Evolutionary conservation across 768 basidiomycete genomes (phyloP), one percentile per base, ranked within the genome.

Genomic region (Podaxis sp.): DNA sequence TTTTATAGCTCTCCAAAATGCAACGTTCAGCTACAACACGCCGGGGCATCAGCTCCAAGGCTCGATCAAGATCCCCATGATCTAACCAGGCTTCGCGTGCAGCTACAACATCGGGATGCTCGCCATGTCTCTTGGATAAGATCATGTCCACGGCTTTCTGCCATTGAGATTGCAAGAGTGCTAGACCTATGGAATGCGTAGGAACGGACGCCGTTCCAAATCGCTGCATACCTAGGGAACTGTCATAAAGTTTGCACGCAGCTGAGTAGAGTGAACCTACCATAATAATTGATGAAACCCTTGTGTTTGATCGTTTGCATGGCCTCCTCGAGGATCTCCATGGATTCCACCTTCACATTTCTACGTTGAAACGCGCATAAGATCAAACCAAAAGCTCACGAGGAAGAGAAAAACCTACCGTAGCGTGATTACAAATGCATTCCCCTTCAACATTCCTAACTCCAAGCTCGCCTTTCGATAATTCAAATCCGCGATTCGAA

Each of bases 211-310:
- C 94, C 2, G 96, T 98, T 53, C 97, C 97, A 75, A 99, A 99
- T 11, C 97, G 90, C 70, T 99, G 97, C 96, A 99, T 98, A 50
- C 96, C 95, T 92, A 43, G 49, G 51, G 41, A 54, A 61, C 17
- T 33, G 40, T 11, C 22, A 27, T 64, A n/a, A 64, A 61, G 36
- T 63, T 66, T 65, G 40, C n/a, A 43, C 15, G 58, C 57, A 11
- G 22, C 38, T 4, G n/a, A 59, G 25, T 17, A 4, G 12, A 57
- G 27, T 7, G 17, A 57, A 22, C 49, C 61, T 74, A 93, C 94
- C 96, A 71, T 97, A 99, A 71, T 98, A 99, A 72, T 99, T 99
- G 73, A 99, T 93, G 75, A 98, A 99, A 0, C 97, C 97, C 62
- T 85, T 86, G 57, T 82, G 75, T 73, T 94, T 92, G 56, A 98